Evolutionary conservation across 192 early-diverging fungal species (phyloP).

Genomic region (Piromyces finnis): DNA sequence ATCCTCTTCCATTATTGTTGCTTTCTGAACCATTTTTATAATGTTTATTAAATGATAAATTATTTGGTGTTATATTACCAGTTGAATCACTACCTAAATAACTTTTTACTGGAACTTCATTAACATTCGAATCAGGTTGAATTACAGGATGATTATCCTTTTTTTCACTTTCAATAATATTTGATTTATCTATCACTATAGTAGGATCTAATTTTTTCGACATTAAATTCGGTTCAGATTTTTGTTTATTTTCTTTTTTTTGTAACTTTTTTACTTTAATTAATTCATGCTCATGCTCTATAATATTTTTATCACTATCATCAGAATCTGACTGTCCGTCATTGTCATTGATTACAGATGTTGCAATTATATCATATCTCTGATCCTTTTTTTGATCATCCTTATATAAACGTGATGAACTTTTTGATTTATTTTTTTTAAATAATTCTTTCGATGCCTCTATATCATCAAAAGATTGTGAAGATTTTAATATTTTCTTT

Average conservation of each 20-base stretch:
- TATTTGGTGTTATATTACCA: background rate
- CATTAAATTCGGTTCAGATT: background rate
- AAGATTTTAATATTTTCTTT: background rate
- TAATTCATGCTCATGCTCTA: background rate
- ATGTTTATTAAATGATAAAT: background rate
- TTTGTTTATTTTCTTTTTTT: background rate
- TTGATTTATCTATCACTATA: background rate
- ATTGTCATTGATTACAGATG: background rate
- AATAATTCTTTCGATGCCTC: background rate
- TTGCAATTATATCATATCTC: background rate
- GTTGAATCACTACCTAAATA: background rate
- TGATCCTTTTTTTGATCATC: background rate
- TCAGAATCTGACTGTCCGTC: background rate
- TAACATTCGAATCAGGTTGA: background rate
- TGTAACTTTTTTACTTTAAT: background rate
- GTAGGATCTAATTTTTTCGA: background rate
- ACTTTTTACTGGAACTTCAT: background rate
- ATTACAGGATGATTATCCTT: background rate
- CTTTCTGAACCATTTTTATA: background rate
- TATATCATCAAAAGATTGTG: background rate
- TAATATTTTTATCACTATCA: background rate
- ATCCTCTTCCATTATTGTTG: background rate
- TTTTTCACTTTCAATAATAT: background rate
- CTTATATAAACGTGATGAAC: background rate
- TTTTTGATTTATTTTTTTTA: background rate